Conservation (phyloP, 2,329 filamentous ascomycete species). For the Diaporthe eres region DNA sequence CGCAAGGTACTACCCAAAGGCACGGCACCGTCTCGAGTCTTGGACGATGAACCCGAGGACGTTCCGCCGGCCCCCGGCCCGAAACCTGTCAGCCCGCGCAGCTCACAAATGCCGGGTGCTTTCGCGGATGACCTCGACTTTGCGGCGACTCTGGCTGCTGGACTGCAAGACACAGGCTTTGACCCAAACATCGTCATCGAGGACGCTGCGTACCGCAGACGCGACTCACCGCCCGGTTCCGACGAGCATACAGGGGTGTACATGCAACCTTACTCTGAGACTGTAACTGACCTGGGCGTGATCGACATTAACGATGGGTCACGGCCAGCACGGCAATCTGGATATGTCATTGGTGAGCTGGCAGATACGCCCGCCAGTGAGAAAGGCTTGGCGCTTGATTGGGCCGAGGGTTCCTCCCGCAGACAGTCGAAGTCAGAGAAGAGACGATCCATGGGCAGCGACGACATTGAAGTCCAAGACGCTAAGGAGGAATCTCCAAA, state of each 20-base stretch:
- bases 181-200: slow-evolving; percentile 79
- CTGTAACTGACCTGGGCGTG: slow-evolving; percentile 58
- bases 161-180: slow-evolving; percentile 78
- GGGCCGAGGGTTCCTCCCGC: slow-evolving; percentile 45
- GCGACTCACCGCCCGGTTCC: slow-evolving; percentile 74
- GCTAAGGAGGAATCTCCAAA: slow-evolving; percentile 49
- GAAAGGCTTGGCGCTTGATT: slow-evolving; percentile 46
- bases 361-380: slow-evolving; percentile 57
- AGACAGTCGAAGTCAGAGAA: slow-evolving; percentile 45
- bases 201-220: slow-evolving; percentile 73
- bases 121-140: slow-evolving; percentile 80
- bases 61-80: slow-evolving; percentile 63
- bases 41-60: slow-evolving; percentile 41
- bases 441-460: slow-evolving; percentile 50
- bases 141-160: slow-evolving; percentile 77
- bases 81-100: slow-evolving; percentile 65
- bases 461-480: slow-evolving; percentile 45
- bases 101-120: slow-evolving; percentile 71
- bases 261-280: slow-evolving; percentile 64
- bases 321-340: slow-evolving; percentile 52
- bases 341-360: slow-evolving; percentile 64
- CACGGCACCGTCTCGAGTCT: slow-evolving; percentile 29
- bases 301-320: slow-evolving; percentile 51
- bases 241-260: slow-evolving; percentile 62
- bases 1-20: slow-evolving; percentile 39